phyloP scores from a whole-genome alignment of 805 yeast genomes.

The Pachysolen tannophilus region DNA sequence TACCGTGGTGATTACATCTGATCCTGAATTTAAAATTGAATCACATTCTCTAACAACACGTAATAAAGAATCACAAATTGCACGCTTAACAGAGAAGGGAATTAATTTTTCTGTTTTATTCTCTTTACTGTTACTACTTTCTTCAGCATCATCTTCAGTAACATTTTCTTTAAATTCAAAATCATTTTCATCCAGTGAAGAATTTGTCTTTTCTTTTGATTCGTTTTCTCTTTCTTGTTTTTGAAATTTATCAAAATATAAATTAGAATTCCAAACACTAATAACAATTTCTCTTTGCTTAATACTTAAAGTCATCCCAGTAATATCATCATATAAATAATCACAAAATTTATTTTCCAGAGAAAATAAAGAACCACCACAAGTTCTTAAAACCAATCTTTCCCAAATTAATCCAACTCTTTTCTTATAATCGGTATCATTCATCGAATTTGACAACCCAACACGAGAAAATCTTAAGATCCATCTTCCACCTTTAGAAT shows the following conservation, averaged over 20 bases:
- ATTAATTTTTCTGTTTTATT: constrained; percentile 24
- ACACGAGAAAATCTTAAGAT: constrained; percentile 40
- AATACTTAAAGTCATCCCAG: constrained; percentile 53
- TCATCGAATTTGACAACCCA: constrained; percentile 9
- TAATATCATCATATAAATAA: constrained; percentile 39
- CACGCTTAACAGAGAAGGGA: constrained; percentile 35
- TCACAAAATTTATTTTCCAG: constrained; percentile 29
- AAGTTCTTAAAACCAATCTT: constrained; percentile 39
- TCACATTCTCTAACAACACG: constrained; percentile 41
- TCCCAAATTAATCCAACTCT: constrained; percentile 43
- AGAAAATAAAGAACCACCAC: constrained; percentile 43
- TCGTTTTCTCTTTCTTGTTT: constrained; percentile 4
- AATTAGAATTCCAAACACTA: constrained; percentile 54
- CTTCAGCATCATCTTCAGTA: constrained; percentile 15
- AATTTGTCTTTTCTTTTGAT: constrained; percentile 8
- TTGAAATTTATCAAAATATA: constrained; percentile 23
- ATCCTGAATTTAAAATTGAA: constrained; percentile 28
- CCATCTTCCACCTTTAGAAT: constrained; percentile 58
- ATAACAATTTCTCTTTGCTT: constrained; percentile 53
- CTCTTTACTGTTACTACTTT: constrained; percentile 2
- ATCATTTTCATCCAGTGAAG: constrained; percentile 12
- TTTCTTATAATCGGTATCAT: constrained; percentile 5
- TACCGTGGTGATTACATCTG: constrained; percentile 23
- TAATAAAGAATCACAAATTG: constrained; percentile 38
- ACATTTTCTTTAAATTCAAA: constrained; percentile 13